Percentiles rank a stretch among this genome's conserved stretches.
These are phyloP conservation scores for Pseudocohnilembus persalinus DNA, from an alignment of 169 alveolate genomes.

Conservation along the genomic window DNA sequence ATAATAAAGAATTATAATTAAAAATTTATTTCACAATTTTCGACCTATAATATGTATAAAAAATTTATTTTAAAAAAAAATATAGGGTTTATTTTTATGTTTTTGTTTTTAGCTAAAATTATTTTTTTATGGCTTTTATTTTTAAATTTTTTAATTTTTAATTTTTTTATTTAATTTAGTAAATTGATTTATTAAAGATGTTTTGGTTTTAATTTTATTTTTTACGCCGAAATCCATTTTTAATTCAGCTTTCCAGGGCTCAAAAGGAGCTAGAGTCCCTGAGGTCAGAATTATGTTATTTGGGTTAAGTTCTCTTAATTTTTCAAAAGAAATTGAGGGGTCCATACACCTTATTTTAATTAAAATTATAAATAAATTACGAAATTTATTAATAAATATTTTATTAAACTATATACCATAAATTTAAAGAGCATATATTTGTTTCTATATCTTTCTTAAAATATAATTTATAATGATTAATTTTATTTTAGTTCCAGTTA, in stretches of 20 bases:
- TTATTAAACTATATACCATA: not conserved
- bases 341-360: slow-evolving; percentile 54
- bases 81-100: too few species aligned
- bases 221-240: slow-evolving; percentile 34
- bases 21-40: too few species aligned
- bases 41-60: too few species aligned
- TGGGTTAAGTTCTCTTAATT: slow-evolving; percentile 56
- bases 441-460: not conserved
- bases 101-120: too few species aligned
- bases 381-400: not conserved
- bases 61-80: too few species aligned
- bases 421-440: not conserved
- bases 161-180: too few species aligned
- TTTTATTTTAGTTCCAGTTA: not conserved
- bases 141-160: too few species aligned
- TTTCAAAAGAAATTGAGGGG: slow-evolving; percentile 71
- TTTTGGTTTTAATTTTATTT: too few species aligned
- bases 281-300: slow-evolving; percentile 69
- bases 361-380: too few species aligned
- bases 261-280: slow-evolving; percentile 77
- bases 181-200: too few species aligned
- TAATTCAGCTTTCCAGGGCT: slow-evolving; percentile 65
- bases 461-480: not conserved
- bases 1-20: too few species aligned
- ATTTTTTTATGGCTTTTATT: too few species aligned